These are phyloP conservation scores for Knoxia roxburghii DNA, from an alignment of 257 asterid genomes.

Conservation along the genomic window DNA sequence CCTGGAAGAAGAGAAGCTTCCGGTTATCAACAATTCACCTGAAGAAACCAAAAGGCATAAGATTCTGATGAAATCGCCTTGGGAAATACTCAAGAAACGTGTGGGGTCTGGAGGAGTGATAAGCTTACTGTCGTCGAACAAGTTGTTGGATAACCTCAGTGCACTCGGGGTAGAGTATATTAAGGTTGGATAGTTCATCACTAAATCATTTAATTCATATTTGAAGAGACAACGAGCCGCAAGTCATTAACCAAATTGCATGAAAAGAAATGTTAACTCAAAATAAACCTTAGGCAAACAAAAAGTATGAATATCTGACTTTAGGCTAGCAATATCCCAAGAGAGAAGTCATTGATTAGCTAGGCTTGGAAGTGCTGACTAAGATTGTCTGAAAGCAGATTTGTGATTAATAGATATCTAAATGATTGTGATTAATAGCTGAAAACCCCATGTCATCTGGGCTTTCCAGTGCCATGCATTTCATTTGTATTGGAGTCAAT, in stretches of 20 bases:
- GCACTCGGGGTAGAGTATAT: slow-evolving; percentile 71
- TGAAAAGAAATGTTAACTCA: not conserved
- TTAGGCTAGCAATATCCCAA: not conserved
- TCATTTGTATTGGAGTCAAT: too few relatives aligned
- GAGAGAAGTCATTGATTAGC: too few relatives aligned
- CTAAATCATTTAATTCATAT: not conserved
- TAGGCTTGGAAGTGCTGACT: not conserved
- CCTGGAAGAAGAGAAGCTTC: slow-evolving; percentile 89
- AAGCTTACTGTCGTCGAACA: slow-evolving; percentile 56
- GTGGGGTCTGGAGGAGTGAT: slow-evolving; percentile 78
- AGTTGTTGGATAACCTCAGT: slow-evolving; percentile 49
- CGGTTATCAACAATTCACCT: slow-evolving; percentile 45
- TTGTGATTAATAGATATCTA: too few relatives aligned
- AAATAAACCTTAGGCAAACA: not conserved
- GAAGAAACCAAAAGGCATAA: slow-evolving; percentile 50
- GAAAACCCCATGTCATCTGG: not conserved
- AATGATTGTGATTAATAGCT: not conserved
- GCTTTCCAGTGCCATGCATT: not conserved
- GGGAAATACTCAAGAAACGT: slow-evolving; percentile 83
- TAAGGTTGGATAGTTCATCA: slow-evolving; percentile 41
- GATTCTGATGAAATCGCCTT: slow-evolving; percentile 88
- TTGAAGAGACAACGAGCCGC: not conserved
- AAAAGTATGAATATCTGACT: not conserved
- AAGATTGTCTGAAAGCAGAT: not conserved
- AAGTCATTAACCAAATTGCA: not conserved